Base-by-base conservation (phyloP, 805 yeast species). In the Candida maris region DNA sequence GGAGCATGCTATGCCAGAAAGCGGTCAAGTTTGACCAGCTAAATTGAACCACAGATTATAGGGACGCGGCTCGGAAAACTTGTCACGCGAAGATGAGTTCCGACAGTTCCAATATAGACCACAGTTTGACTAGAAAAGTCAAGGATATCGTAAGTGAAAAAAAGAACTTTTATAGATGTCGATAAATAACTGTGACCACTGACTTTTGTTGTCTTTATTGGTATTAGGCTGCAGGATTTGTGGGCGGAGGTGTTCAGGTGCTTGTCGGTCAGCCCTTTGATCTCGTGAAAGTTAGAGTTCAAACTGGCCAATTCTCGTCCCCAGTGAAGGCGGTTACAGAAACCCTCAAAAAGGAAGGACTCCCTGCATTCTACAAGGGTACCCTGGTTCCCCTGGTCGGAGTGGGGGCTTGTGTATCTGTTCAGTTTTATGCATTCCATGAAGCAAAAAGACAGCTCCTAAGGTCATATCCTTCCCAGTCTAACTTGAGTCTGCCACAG, bases 391-490 rank as follows among this genome's bases (percentile, higher is more conserved):
- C 85, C n/a, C 64, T 79, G 35, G 44, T 79, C 30, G 85, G 85
- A 5, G 86, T 80, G 4, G 79, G 85, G 1, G 79, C 74, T 1
- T 79, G 86, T 62, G 86, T 79, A 6, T 77, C 83, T 2, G 60
- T 79, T 21, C 86, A 79, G 50, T 80, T 79, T 54, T 80, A 79
- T 49, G 85, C 86, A 1, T 82, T 79, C 50, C 84, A 77, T 51
- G 86, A 79, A 51, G 69, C 83, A 23, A 77, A 75, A 50, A 63
- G 91, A 39, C 83, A 75, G 52, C 45, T 79, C 16, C 51, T 71
- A 37, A 57, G 57, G 5, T 38, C 29, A 6, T 56, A 59, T 27
- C 41, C 47, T 1, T 18, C 35, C 5, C 49, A 58, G 23, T 45
- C 51, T 16, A 61, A 60, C 19, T 56, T 79, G 37, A 70, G 70